Evolutionary conservation across 305 asterid species (phyloP), one percentile per base, ranked within the genome.

Genomic region (Nicotiana rustica): DNA sequence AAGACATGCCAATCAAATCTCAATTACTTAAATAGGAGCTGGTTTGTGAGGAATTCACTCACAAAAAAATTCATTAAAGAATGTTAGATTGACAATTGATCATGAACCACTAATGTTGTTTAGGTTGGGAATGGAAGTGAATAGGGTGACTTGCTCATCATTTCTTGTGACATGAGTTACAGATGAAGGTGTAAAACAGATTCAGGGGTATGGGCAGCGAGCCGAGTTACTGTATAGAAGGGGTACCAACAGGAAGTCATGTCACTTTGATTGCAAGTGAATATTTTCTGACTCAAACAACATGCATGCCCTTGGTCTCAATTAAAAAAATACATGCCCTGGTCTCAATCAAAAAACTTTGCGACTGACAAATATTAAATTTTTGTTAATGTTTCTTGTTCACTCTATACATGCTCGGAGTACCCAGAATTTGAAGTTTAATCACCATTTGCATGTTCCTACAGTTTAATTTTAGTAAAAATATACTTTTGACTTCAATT

Each of bases 401-500:
- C 78, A 70, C 56, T 67, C 13, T 41, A n/a, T 79, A 14, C 25
- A 29, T 18, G 78, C 19, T 60, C 18, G 75, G 67, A 60, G 41
- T 47, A 29, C 66, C 41, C 60, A 31, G 41, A 35, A 5, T 65
- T 4, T 71, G 80, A 71, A 70, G 55, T 47, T 52, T 8, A 17
- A 64, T n/a, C 70, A 38, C 14, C 69, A 13, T 83, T 4, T 82
- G 10, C 41, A 21, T 84, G 41, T 25, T 61, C 47, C n/a, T 82
- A n/a, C 69, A 14, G 31, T 57, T 84, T 55, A 70, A 41, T 66
- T 78, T 64, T 84, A 64, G 69, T 78, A 81, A 75, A 18, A 68
- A 84, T 75, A 38, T 78, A 17, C 29, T 68, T 12, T 82, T 87
- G 81, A 91, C 81, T 77, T 86, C 49, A 84, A 86, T 77, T 84